Conservation (phyloP, 768 basidiomycete genomes). For the Imleria badia region DNA sequence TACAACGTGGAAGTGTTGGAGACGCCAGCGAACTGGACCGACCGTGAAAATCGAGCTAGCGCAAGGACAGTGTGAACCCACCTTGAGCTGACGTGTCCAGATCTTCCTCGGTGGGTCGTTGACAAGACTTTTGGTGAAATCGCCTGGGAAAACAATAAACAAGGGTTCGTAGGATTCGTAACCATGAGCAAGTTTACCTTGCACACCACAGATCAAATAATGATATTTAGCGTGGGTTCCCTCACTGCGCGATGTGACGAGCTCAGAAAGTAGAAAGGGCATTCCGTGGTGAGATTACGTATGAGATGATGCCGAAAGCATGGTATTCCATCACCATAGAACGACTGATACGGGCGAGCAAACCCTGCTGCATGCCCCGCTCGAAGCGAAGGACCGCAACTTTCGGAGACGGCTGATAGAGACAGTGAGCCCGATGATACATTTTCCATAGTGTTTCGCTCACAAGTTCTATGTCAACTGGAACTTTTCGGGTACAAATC, state of each 20-base stretch:
- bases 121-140: slow-evolving; percentile 75
- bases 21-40: slow-evolving; percentile 67
- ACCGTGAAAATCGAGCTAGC: slow-evolving; percentile 2
- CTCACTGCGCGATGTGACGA: slow-evolving; percentile 50
- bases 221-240: slow-evolving; percentile 72
- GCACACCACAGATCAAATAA: slow-evolving; percentile 80
- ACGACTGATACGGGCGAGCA: slow-evolving; percentile 72
- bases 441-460: slow-evolving; percentile 24
- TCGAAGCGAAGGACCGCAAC: slow-evolving; percentile 77
- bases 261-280: slow-evolving; percentile 8
- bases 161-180: neutral
- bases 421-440: neutral
- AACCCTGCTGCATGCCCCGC: slow-evolving; percentile 83
- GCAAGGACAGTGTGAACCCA: slow-evolving; percentile 22
- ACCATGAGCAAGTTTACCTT: slow-evolving; percentile 38
- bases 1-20: slow-evolving; percentile 82
- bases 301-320: slow-evolving; percentile 79
- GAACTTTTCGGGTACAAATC: slow-evolving; percentile 72
- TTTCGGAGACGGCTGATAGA: slow-evolving; percentile 67
- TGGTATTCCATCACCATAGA: slow-evolving; percentile 79
- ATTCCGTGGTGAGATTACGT: slow-evolving; percentile 22
- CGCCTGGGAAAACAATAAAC: slow-evolving; percentile 40
- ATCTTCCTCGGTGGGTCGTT: slow-evolving; percentile 64
- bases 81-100: slow-evolving; percentile 83
- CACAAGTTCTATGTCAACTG: slow-evolving; percentile 74